Evolutionary conservation across 31 red algal species (phyloP).

Genomic region (Porphyra umbilicalis): DNA sequence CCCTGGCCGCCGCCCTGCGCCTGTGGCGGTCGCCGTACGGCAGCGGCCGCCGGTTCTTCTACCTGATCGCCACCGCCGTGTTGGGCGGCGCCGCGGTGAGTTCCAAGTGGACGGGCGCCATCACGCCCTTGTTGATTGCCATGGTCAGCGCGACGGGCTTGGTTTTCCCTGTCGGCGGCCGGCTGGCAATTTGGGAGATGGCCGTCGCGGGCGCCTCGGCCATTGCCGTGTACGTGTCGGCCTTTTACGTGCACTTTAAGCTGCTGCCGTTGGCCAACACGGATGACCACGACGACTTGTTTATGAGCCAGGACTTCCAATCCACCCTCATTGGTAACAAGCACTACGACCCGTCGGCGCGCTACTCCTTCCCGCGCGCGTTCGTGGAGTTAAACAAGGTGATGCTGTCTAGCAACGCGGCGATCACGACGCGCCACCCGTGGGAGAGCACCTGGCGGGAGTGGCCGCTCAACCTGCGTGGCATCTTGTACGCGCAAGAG

Average conservation of each 20-base stretch:
- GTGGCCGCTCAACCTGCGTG: constrained; percentile 86
- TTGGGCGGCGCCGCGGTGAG: constrained; percentile 60
- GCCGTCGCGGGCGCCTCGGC: constrained; percentile 46
- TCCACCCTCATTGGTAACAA: constrained; percentile 39
- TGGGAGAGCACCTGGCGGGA: constrained; percentile 97
- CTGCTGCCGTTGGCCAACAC: constrained; percentile 46
- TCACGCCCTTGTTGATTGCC: constrained; percentile 60
- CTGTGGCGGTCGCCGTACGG: constrained; percentile 66
- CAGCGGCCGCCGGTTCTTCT: constrained; percentile 49
- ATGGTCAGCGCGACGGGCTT: constrained; percentile 51
- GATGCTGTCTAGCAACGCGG: constrained; percentile 82
- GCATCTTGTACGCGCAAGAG: constrained; percentile 73
- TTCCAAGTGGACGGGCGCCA: constrained; percentile 88
- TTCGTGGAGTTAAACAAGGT: constrained; percentile 86
- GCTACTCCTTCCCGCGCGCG: constrained; percentile 21
- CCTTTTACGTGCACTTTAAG: constrained; percentile 82
- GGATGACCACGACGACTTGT: constrained; percentile 58
- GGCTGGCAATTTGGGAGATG: constrained; percentile 61
- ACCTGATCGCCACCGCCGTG: constrained; percentile 51
- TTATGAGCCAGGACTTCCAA: constrained; percentile 70
- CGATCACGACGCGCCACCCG: constrained; percentile 58
- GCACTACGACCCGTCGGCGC: constrained; percentile 29
- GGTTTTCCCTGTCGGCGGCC: constrained; percentile 24
- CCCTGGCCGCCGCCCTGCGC: constrained; percentile 49
- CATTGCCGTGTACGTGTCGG: constrained; percentile 34